Percentiles rank a stretch among this genome's conserved stretches.
phyloP scores from a whole-genome alignment of 176 grass and related monocot species.

The Hordeum vulgare region MorexV3_pseudomolecules_assembly NC_058524.1:3494012-3494511 shows the following conservation, averaged over 20 bases:
- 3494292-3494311: slow-evolving; percentile 93
- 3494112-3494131: neutral
- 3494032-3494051: neutral
- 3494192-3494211: neutral
- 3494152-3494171: neutral
- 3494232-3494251: neutral
- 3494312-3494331: slow-evolving; percentile 79
- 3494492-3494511: slow-evolving; percentile 29
- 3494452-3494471: slow-evolving; percentile 63
- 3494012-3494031: neutral
- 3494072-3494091: neutral
- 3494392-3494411: slow-evolving; percentile 88
- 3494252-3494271: slow-evolving; percentile 65
- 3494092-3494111: neutral
- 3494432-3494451: slow-evolving; percentile 83
- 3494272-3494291: slow-evolving; percentile 89
- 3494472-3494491: slow-evolving; percentile 68
- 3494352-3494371: slow-evolving; percentile 52
- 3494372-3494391: slow-evolving; percentile 40
- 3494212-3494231: neutral
- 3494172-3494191: neutral
- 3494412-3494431: slow-evolving; percentile 81
- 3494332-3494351: slow-evolving; percentile 67
- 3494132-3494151: neutral
- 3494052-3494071: neutral